These are phyloP conservation scores for Alternaria postmessia DNA, from an alignment of 2,329 filamentous ascomycete species.

Conservation along the genomic window DNA sequence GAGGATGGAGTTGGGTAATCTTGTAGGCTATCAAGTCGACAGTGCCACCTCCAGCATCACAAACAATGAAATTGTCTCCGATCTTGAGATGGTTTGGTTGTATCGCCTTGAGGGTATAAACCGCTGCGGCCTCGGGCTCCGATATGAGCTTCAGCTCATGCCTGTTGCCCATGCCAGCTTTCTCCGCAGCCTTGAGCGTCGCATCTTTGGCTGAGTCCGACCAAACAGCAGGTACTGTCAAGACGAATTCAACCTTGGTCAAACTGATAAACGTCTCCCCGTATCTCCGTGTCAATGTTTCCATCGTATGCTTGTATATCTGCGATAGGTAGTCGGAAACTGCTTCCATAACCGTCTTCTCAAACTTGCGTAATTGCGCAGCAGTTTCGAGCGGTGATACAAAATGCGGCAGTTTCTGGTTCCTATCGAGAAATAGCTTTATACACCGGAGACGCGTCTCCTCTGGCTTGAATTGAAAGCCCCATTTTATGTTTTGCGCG, in stretches of 20 bases:
- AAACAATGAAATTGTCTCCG: constrained; percentile 68
- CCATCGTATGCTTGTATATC: constrained; percentile 80
- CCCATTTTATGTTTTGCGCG: constrained; percentile 68
- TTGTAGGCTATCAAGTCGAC: constrained; percentile 72
- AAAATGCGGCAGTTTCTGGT: constrained; percentile 82
- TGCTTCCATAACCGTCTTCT: constrained; percentile 80
- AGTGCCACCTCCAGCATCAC: constrained; percentile 57
- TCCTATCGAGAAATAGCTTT: constrained; percentile 83
- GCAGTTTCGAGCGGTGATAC: constrained; percentile 80
- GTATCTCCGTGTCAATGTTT: constrained; percentile 76
- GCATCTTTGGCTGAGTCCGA: constrained; percentile 86
- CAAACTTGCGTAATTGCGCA: constrained; percentile 75
- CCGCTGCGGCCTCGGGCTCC: constrained; percentile 79
- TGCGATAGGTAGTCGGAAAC: constrained; percentile 81
- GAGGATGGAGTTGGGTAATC: constrained; percentile 74
- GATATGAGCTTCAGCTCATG: constrained; percentile 80
- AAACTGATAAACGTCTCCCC: constrained; percentile 80
- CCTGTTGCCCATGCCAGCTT: constrained; percentile 77
- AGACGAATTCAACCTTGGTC: constrained; percentile 78
- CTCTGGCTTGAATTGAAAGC: constrained; percentile 82
- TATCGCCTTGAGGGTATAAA: constrained; percentile 81
- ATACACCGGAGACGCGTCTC: constrained; percentile 80
- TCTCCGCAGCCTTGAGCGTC: constrained; percentile 77
- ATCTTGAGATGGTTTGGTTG: constrained; percentile 76
- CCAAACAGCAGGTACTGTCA: constrained; percentile 82